Base-by-base conservation (phyloP, 352 stramenopile species). In the Phytophthora cajani region DNA sequence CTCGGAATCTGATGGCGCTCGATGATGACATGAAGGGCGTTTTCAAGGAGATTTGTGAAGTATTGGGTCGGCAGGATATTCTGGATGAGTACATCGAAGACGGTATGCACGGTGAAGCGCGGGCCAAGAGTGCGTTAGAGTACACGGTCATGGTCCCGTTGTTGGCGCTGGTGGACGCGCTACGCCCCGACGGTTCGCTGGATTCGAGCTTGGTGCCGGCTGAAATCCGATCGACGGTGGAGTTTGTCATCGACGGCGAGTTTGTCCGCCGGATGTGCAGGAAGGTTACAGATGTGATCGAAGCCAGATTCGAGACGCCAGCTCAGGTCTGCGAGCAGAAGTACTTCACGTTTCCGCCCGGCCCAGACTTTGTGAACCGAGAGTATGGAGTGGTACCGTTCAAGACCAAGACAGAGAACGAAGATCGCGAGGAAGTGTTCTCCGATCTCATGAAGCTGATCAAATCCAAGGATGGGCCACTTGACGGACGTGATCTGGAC, bases 1-100 rank as follows among this genome's bases (percentile, higher is more conserved):
- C 77, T 12, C 62, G 71, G 1, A 71, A 80, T 36, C 54, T 80
- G 67, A 44, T 81, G 7, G 71, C 61, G 12, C 49, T 81, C 21
- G 67, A 68, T 14, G 68, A 80, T 30, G 77, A 81, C 27, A 12
- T 80, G 3, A 65, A 61, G 2, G 72, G 74, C 11, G 27, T 71
- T 9, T 80, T 80, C n/a, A 61, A 71, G 11, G 10, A 58, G 8
- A 67, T 82, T 1, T 80, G 64, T 52, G 65, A 80, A 7, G 44
- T 42, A 32, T 66, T 49, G 42, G 42, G 8, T n/a, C 42, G 42
- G 21, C 42, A 44, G 36, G 36, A 44, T 12, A 44, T 44, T 44
- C 36, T 14, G 6, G 36, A 44, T 44, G 12, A 1, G 16, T 14
- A 16, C 36, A n/a, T 44, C 12, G 36, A 44, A 4, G 17, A 44